A percentile compares a stretch with the other conserved stretches of the same genome.
These are phyloP conservation scores for Pseudovirgaria hyperparasitica DNA, from an alignment of 2,329 filamentous ascomycete genomes.

Conservation along the genomic window DNA sequence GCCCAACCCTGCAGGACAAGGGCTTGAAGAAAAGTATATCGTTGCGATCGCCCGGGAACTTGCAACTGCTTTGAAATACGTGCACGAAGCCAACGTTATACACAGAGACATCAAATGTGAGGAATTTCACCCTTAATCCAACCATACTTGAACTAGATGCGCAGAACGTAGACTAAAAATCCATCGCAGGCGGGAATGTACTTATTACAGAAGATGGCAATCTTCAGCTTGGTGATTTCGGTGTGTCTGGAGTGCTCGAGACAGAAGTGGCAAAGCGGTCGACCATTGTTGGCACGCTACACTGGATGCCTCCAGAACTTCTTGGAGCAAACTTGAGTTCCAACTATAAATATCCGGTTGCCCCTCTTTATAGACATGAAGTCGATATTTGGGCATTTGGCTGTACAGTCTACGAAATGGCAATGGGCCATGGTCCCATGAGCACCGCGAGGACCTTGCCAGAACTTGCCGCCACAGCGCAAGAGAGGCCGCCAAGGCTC, in stretches of 20 bases:
- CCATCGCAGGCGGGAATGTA: slow-evolving; percentile 52
- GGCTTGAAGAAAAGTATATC: slow-evolving; percentile 47
- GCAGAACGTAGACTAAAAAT: slow-evolving; percentile 2
- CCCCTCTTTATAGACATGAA: slow-evolving; percentile 34
- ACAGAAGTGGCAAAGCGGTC: slow-evolving; percentile 63
- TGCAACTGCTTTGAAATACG: slow-evolving; percentile 46
- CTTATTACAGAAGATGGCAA: slow-evolving; percentile 63
- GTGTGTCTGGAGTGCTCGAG: slow-evolving; percentile 67
- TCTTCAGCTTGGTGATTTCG: slow-evolving; percentile 76
- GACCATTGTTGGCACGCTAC: slow-evolving; percentile 69
- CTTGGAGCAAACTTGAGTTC: too few relatives aligned
- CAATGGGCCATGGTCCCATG: slow-evolving; percentile 63
- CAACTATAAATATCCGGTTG: slow-evolving; percentile 38
- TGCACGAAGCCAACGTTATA: slow-evolving; percentile 53
- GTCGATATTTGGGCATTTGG: slow-evolving; percentile 77
- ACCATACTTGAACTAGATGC: slow-evolving; percentile 1
- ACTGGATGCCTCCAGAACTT: slow-evolving; percentile 80
- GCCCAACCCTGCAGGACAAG: slow-evolving; percentile 18
- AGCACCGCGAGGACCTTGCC: slow-evolving; percentile 34
- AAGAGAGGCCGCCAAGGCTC: slow-evolving; percentile 50
- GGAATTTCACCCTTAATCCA: slow-evolving; percentile 1
- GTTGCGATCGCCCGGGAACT: slow-evolving; percentile 52
- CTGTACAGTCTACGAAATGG: slow-evolving; percentile 69
- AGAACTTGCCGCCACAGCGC: slow-evolving; percentile 28
- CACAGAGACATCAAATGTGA: slow-evolving; percentile 53